Evolutionary conservation across 345 rosid species (phyloP).

Genomic region (Lepidium sativum): DNA sequence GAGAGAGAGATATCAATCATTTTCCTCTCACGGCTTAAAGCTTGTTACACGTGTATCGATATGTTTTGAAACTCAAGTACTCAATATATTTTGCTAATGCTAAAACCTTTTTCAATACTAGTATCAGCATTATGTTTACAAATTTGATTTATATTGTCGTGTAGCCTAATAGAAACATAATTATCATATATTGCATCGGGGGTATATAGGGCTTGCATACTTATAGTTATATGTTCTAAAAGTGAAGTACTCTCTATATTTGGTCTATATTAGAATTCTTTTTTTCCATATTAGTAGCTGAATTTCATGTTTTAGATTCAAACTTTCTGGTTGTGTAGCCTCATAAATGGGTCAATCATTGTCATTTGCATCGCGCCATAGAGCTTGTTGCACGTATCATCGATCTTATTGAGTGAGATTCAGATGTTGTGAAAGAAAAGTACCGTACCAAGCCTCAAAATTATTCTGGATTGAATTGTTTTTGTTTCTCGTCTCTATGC

Average conservation of each 20-base stretch:
- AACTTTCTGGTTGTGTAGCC: background rate
- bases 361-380: background rate
- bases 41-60: background rate
- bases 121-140: background rate
- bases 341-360: conserved; percentile 1
- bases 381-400: too few relatives aligned
- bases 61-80: background rate
- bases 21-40: background rate
- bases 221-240: background rate
- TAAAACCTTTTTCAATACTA: background rate
- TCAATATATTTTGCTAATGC: background rate
- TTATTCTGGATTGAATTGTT: too few relatives aligned
- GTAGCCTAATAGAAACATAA: background rate
- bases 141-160: background rate
- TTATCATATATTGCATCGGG: background rate
- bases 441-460: too few relatives aligned
- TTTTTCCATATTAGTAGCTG: background rate
- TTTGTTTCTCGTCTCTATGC: too few relatives aligned
- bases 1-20: background rate
- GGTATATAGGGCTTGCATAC: background rate
- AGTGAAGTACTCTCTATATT: background rate
- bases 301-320: background rate
- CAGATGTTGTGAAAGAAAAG: too few relatives aligned
- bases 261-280: background rate
- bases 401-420: too few relatives aligned